Evolutionary conservation across 108 stramenopile genomes (phyloP).

Genomic region (Aurantiochytrium sp.): DNA sequence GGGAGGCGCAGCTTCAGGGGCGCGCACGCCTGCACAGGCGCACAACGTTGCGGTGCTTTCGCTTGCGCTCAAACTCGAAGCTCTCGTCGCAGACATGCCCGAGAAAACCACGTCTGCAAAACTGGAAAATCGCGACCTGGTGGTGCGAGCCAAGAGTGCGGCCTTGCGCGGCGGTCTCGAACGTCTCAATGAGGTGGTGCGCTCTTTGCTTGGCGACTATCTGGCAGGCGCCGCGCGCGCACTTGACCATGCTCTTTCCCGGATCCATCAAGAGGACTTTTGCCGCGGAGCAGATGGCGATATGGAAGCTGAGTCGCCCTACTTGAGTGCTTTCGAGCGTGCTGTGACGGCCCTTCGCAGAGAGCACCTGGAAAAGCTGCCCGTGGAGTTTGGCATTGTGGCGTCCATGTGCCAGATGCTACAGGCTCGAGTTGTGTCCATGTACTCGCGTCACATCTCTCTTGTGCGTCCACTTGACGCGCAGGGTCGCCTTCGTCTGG

Average conservation of each 20-base stretch:
- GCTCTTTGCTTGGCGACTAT: not conserved
- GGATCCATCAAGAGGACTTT: not conserved
- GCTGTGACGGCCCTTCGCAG: not conserved
- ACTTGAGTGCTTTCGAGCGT: not conserved
- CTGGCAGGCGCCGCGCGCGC: not conserved
- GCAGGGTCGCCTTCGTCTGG: not conserved
- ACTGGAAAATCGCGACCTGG: not conserved
- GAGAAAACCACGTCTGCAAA: not conserved
- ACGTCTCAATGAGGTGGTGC: not conserved
- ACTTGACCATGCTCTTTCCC: not conserved
- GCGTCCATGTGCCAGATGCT: not conserved
- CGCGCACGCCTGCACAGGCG: not conserved
- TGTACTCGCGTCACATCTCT: not conserved
- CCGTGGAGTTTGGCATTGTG: not conserved
- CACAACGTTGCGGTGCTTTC: not conserved
- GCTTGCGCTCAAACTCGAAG: conserved; percentile 10
- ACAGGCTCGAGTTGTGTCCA: not conserved
- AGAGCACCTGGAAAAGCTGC: conserved; percentile 7
- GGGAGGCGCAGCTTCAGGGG: not conserved
- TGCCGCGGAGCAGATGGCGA: not conserved
- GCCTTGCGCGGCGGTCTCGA: not conserved
- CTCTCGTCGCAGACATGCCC: not conserved
- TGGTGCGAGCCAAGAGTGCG: not conserved
- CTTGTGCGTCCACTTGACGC: not conserved
- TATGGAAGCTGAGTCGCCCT: not conserved